phyloP scores from a whole-genome alignment of 2,329 filamentous ascomycete genomes.

The Talaromyces sp. region DNA sequence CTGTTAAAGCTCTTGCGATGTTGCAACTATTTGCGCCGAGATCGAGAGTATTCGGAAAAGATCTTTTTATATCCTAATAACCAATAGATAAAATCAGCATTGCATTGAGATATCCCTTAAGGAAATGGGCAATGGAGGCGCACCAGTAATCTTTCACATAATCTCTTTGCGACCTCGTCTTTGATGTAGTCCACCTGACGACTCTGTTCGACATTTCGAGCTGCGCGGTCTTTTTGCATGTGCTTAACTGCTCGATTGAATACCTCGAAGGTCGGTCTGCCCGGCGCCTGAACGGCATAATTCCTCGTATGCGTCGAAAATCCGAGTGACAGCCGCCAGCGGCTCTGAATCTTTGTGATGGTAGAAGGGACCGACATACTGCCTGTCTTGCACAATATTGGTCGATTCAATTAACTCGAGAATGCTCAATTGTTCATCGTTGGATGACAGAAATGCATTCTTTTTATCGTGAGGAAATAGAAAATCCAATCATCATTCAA shows the following conservation, averaged over 20 bases:
- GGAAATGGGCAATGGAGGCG: not conserved
- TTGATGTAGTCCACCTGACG: constrained; percentile 86
- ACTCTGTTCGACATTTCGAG: constrained; percentile 62
- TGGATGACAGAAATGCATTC: not conserved
- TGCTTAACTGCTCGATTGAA: constrained; percentile 88
- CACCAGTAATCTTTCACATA: constrained; percentile 81
- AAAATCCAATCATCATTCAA: not conserved
- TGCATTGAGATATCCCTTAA: not conserved
- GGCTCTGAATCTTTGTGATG: constrained; percentile 7
- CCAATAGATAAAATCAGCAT: not conserved
- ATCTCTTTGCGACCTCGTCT: constrained; percentile 78
- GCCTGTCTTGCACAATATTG: not conserved
- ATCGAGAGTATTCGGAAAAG: constrained; percentile 79
- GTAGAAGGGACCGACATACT: constrained; percentile 22
- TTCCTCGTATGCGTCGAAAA: constrained; percentile 34
- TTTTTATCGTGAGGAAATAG: not conserved
- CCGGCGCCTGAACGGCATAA: constrained; percentile 75
- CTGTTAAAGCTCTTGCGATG: constrained; percentile 73
- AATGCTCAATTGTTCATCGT: not conserved
- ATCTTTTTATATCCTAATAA: constrained; percentile 81
- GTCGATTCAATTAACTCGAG: too few relatives aligned
- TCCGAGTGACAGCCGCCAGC: constrained; percentile 8
- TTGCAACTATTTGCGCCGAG: constrained; percentile 95
- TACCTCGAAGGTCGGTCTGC: constrained; percentile 75
- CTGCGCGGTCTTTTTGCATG: constrained; percentile 84